phyloP scores from a whole-genome alignment of 106 monocot species.

The Chionographis japonica region DNA sequence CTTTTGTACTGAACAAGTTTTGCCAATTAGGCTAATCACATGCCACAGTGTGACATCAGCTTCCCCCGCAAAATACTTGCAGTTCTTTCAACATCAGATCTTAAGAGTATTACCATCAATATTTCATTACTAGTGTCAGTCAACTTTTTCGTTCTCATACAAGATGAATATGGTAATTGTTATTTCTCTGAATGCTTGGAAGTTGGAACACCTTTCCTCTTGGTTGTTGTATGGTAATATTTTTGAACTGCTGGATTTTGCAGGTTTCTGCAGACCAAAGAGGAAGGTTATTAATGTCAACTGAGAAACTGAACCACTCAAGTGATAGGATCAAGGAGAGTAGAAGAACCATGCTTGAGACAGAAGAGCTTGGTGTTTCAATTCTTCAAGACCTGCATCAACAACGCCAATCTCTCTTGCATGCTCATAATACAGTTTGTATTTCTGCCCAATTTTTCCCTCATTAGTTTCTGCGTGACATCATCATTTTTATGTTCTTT shows the following conservation, averaged over 20 bases:
- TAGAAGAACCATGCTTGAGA: conserved; percentile 75
- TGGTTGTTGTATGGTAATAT: not conserved
- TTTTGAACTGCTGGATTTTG: not conserved
- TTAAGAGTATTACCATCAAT: no score
- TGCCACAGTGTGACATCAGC: no score
- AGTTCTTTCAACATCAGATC: no score
- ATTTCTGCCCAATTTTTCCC: not conserved
- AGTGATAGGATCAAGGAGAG: conserved; percentile 70
- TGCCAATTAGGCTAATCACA: no score
- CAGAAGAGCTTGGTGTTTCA: conserved; percentile 84
- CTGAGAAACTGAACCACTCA: conserved; percentile 63
- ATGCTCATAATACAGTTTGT: conserved; percentile 62
- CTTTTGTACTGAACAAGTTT: no score
- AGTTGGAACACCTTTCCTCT: not conserved
- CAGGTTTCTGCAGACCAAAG: conserved; percentile 83
- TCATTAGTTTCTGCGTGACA: no score
- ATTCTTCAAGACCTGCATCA: conserved; percentile 80
- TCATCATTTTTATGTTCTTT: no score
- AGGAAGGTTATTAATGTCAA: conserved; percentile 53
- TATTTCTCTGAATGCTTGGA: not conserved
- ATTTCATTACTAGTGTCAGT: no score
- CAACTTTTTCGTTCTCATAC: no score
- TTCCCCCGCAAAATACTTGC: no score
- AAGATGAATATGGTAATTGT: no score
- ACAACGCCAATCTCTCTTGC: conserved; percentile 74